A percentile compares a stretch with the other conserved stretches of the same genome.
These are phyloP conservation scores for Bromus sterilis DNA, from an alignment of 176 grass and related monocot genomes.

Conservation along the genomic window DNA sequence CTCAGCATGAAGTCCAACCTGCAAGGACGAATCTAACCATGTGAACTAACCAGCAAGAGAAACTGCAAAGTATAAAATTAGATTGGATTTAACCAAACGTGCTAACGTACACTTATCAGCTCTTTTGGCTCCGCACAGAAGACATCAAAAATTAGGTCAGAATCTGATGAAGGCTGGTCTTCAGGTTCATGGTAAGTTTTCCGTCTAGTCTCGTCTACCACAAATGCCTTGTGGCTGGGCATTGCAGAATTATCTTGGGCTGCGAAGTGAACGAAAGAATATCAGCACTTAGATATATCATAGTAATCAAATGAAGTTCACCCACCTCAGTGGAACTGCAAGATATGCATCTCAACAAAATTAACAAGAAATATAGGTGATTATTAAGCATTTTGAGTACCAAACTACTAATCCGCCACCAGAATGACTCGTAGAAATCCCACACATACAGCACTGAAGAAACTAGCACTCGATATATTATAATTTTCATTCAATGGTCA, in stretches of 20 bases:
- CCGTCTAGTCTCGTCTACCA: conserved; percentile 84
- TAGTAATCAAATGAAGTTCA: not conserved
- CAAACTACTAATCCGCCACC: not conserved
- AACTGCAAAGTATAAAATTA: not conserved
- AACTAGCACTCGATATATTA: not conserved
- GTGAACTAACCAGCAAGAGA: conserved; percentile 13
- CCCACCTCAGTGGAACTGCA: conserved; percentile 3
- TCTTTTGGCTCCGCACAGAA: conserved; percentile 50
- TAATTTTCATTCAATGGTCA: not conserved
- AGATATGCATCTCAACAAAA: not conserved
- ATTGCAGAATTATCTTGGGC: conserved; percentile 47
- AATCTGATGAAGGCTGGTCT: conserved; percentile 44
- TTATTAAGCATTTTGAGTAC: not conserved
- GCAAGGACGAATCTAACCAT: conserved; percentile 27
- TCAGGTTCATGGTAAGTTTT: conserved; percentile 64
- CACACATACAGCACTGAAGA: not conserved
- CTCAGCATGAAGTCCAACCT: conserved; percentile 78
- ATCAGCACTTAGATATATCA: not conserved
- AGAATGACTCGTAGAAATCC: not conserved
- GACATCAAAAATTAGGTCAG: conserved; percentile 46
- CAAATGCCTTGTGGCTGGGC: conserved; percentile 42
- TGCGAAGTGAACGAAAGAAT: conserved; percentile 39
- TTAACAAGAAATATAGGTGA: not conserved
- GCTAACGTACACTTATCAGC: conserved; percentile 62
- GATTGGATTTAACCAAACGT: conserved; percentile 22